Base-by-base conservation (phyloP, 2,329 filamentous ascomycete species). In the Curvularia sp. region DNA sequence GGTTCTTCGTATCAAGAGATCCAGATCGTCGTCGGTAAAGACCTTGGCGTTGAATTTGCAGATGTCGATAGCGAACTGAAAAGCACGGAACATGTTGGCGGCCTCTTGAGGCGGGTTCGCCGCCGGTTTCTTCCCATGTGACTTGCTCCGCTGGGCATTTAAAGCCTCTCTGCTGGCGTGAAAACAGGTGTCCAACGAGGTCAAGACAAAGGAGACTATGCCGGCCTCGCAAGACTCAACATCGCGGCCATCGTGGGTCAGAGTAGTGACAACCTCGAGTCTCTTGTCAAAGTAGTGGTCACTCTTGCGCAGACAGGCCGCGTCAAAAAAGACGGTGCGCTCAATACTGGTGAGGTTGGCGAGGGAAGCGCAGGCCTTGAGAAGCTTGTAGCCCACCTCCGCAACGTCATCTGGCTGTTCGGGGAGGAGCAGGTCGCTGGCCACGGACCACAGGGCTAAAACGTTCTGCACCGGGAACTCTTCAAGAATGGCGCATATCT, bases 31-130 rank as follows among this genome's bases (percentile, higher is more conserved):
- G 62, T 90, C 88, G 62, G 84, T 84, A 24, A 89, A 86, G 31
- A 87, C 83, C 64, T 88, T 89, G 73, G 88, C 89, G 72, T 89
- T 91, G 80, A 91, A 93, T 71, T 91, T 92, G 78, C 91, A 86
- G 53, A 91, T 82, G 61, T 90, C 86, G 57, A 84, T 83, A 53
- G 89, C 82, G 64, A 88, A 90, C 12, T 80, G 76, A 69, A 92
- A 92, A 2, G 92, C 77, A 48, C 85, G 83, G 2, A 83, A 79
- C 53, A 93, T 57, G 39, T 72, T 72, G 22, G 69, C 66, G 8
- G 68, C 64, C 49, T 78, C 75, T 41, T 62, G 65, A 15, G 65
- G 47, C 5, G 66, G 64, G 7, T 63, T 62, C 18, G 65, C 63
- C 15, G 57, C 57, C 20, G 56, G 67, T 35, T 68, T 71, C 55